phyloP scores from a whole-genome alignment of 2,329 filamentous ascomycete species.

The Fusarium metavorans region DNA sequence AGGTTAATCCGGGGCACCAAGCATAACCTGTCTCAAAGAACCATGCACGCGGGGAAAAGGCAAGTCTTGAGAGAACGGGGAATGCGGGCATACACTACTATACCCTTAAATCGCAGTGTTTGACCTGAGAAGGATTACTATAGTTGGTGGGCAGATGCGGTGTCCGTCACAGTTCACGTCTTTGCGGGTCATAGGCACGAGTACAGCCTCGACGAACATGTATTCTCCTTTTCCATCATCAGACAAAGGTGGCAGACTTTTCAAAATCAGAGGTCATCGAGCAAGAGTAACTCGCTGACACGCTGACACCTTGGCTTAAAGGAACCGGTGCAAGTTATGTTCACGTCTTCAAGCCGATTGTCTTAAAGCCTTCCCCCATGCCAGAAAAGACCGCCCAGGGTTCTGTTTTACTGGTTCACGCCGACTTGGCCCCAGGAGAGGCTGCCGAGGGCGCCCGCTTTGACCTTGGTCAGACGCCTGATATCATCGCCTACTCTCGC shows the following conservation, averaged over 20 bases:
- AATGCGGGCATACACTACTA: background rate
- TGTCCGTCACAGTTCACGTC: background rate
- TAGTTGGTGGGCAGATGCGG: background rate
- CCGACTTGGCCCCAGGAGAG: too few species aligned
- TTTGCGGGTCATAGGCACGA: background rate
- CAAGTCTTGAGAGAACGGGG: background rate
- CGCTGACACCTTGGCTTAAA: background rate
- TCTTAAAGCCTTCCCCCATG: background rate
- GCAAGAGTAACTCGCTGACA: background rate
- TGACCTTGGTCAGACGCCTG: too few species aligned
- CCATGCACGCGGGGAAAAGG: background rate
- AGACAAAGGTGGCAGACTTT: background rate
- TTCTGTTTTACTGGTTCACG: too few species aligned
- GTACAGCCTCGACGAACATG: background rate
- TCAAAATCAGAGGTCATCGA: background rate
- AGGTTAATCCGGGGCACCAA: too few species aligned
- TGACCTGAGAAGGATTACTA: background rate
- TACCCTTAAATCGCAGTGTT: background rate
- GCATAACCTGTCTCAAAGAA: background rate
- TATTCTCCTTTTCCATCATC: background rate
- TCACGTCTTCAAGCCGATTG: background rate
- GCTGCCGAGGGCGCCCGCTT: too few species aligned
- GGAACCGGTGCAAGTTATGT: background rate
- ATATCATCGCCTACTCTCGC: slow-evolving; percentile 32
- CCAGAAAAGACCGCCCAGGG: too few species aligned